Percentiles rank a stretch among this genome's conserved stretches.
These are phyloP conservation scores for Pelargonium australe DNA, from an alignment of 441 rosid genomes.

Conservation along the genomic window DNA sequence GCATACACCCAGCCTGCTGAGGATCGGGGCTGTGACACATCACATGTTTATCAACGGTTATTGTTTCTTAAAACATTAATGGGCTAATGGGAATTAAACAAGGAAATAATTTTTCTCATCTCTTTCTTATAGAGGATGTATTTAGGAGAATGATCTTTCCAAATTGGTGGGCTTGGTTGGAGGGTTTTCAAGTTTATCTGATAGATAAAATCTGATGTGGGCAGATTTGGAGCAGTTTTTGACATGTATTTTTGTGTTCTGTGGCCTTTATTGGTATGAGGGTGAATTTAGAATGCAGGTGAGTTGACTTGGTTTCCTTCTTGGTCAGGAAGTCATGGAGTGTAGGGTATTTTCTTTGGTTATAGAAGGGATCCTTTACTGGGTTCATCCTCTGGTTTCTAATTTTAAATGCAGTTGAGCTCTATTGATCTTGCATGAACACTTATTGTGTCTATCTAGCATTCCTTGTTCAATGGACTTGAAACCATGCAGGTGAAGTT, in stretches of 20 bases:
- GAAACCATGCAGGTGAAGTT: background rate
- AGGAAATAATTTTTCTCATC: background rate
- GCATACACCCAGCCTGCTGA: background rate
- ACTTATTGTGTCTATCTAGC: too few relatives aligned
- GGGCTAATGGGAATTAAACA: background rate
- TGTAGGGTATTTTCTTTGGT: background rate
- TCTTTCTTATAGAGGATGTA: background rate
- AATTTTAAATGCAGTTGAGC: background rate
- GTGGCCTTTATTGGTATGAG: background rate
- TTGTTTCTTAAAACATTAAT: too few relatives aligned
- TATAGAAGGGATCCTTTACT: background rate
- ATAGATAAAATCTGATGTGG: background rate
- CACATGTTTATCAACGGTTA: background rate
- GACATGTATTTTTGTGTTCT: too few relatives aligned
- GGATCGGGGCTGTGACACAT: background rate
- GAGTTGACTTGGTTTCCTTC: background rate
- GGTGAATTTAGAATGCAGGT: background rate
- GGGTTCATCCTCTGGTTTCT: background rate
- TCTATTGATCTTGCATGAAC: too few relatives aligned
- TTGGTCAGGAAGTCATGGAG: background rate
- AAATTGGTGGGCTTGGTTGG: background rate
- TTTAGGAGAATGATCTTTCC: background rate
- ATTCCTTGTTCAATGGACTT: background rate
- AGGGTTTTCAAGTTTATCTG: background rate
- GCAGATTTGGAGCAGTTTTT: background rate